A percentile compares a stretch with the other conserved stretches of the same genome.
These are phyloP conservation scores for Willaertia magna DNA, from an alignment of 208 protist species.

Conservation along the genomic window DNA sequence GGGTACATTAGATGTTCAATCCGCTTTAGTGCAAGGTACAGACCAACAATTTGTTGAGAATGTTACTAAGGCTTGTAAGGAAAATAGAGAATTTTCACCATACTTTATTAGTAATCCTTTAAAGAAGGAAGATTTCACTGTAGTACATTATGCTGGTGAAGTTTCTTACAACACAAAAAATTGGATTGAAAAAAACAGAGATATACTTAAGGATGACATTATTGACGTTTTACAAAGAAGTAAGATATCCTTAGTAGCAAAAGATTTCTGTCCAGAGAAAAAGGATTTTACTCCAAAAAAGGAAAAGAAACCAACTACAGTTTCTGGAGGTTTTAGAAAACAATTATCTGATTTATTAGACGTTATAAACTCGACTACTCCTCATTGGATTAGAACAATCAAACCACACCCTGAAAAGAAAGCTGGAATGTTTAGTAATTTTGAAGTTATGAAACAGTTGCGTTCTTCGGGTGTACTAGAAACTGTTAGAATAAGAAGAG, in stretches of 20 bases:
- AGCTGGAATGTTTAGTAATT: conserved; percentile 32
- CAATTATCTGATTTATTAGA: conserved; percentile 33
- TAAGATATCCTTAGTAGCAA: neutral
- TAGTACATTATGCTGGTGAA: conserved; percentile 42
- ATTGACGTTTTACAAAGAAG: neutral
- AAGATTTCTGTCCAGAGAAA: neutral
- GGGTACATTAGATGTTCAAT: conserved; percentile 60
- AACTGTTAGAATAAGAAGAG: conserved; percentile 68
- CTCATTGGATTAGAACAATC: conserved; percentile 43
- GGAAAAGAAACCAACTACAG: conserved; percentile 27
- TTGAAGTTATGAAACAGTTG: conserved; percentile 28
- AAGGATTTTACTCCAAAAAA: conserved; percentile 27
- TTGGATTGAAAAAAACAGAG: conserved; percentile 45
- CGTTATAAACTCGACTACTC: conserved; percentile 31
- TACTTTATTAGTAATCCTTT: conserved; percentile 28
- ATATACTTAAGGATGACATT: conserved; percentile 32
- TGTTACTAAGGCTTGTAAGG: conserved; percentile 21
- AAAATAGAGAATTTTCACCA: no score
- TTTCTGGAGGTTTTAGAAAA: conserved; percentile 31
- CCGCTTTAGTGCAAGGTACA: conserved; percentile 43
- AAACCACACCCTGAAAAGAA: conserved; percentile 42
- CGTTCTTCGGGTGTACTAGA: conserved; percentile 46
- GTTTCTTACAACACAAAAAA: conserved; percentile 31
- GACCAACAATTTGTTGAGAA: conserved; percentile 39
- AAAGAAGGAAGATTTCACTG: conserved; percentile 22